Evolutionary conservation across 2,329 filamentous ascomycete species (phyloP).

Genomic region (Paecilomyces formosus): DNA sequence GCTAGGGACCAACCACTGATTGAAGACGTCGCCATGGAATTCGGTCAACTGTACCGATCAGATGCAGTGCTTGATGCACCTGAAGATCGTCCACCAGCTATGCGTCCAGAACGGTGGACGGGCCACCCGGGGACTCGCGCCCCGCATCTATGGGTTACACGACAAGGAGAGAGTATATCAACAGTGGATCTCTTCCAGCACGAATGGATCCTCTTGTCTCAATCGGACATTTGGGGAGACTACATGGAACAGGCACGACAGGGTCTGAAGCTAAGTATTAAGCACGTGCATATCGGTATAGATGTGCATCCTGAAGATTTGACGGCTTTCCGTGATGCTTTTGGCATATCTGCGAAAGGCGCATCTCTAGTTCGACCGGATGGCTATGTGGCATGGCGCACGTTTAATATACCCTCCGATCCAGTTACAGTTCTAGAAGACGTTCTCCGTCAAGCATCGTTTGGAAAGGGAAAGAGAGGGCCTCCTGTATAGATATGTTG

Average conservation of each 20-base stretch:
- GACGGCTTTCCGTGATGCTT: constrained; percentile 10
- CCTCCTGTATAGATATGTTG: not conserved
- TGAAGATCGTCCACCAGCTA: constrained; percentile 6
- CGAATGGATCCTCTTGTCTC: constrained; percentile 20
- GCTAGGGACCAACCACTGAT: constrained; percentile 4
- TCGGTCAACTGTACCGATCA: constrained; percentile 15
- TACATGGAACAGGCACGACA: constrained; percentile 8
- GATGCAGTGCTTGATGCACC: constrained; percentile 12
- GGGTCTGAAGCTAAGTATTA: constrained; percentile 2
- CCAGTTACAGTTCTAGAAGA: constrained; percentile 6
- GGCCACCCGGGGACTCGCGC: constrained; percentile 22
- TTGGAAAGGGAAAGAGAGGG: not conserved
- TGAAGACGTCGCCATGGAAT: constrained; percentile 22
- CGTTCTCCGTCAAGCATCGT: not conserved
- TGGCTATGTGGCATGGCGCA: constrained; percentile 26
- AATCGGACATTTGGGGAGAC: constrained; percentile 9
- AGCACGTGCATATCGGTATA: constrained; percentile 6
- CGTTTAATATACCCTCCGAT: constrained; percentile 14
- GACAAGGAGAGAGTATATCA: constrained; percentile 17
- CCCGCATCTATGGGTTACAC: constrained; percentile 24
- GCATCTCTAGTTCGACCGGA: constrained; percentile 27
- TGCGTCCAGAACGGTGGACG: constrained; percentile 16
- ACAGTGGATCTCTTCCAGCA: constrained; percentile 22
- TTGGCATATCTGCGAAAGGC: constrained; percentile 20
- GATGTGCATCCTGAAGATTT: constrained; percentile 5